Conservation (phyloP, 1,284 basidiomycete genomes). For the Rhodotorula mucilaginosa region DNA sequence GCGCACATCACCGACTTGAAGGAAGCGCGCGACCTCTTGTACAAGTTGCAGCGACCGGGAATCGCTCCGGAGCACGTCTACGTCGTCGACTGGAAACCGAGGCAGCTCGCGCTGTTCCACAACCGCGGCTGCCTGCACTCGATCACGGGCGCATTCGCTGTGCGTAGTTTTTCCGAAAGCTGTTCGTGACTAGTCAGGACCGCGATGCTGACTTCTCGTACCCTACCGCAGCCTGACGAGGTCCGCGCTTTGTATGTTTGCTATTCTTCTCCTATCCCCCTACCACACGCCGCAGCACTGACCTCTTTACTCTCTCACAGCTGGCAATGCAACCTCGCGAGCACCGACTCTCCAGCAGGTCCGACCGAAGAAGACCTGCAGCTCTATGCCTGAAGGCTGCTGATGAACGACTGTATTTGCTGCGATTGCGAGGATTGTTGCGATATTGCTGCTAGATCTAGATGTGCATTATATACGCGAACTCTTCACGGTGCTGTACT, state of each 20-base stretch:
- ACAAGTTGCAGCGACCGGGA: constrained; percentile 74
- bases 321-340: constrained; percentile 49
- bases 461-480: not conserved
- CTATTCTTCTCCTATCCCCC: too few species aligned
- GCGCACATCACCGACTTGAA: constrained; percentile 66
- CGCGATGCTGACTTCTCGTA: not conserved
- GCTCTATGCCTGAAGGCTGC: constrained; percentile 29
- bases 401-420: not conserved
- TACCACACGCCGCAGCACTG: too few species aligned
- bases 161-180: not conserved
- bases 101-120: constrained; percentile 60
- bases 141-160: constrained; percentile 45
- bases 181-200: too few species aligned
- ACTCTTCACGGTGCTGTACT: too few species aligned
- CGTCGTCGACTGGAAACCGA: constrained; percentile 60
- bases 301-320: not conserved
- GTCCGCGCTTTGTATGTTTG: constrained; percentile 38
- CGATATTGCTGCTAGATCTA: not conserved
- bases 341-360: constrained; percentile 39
- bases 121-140: constrained; percentile 49
- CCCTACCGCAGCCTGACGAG: constrained; percentile 39
- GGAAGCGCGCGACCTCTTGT: constrained; percentile 67
- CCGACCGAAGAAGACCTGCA: constrained; percentile 42
- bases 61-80: constrained; percentile 62
- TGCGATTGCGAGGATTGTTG: not conserved